Base-by-base conservation (phyloP, 139 green algal genomes). In the Chlamydomonas incerta region DNA sequence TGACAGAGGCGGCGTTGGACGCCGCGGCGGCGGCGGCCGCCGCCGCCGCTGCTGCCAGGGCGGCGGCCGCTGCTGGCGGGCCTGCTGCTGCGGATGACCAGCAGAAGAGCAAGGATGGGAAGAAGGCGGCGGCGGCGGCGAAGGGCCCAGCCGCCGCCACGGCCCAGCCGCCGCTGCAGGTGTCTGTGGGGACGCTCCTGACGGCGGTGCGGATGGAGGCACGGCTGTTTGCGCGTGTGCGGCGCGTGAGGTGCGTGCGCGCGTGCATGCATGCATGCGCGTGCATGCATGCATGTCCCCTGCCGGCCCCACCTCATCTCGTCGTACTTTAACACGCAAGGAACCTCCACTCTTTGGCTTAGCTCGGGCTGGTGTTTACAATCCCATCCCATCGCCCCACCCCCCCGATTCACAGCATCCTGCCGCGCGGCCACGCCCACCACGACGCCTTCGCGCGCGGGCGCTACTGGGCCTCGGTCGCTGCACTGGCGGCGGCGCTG, bases 401-500 rank as follows among this genome's bases (percentile, higher is more conserved):
- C n/a, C n/a, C n/a, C n/a, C n/a, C n/a, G n/a, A n/a, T n/a, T n/a
- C n/a, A n/a, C n/a, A 82, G 74, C 74, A 82, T 82, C 23, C 74
- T 82, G 15, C 35, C 74, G 15, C 24, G 24, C 24, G 63, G 58
- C 74, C 58, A 82, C 35, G 33, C 74, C 35, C 31, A 34, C 23
- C 63, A 33, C 37, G 28, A 58, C 11, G 58, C 57, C 58, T 71
- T 58, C 28, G 34, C 71, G 35, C 33, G 24, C 23, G 60, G 33
- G 58, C 74, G 74, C 58, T 82, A 82, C 74, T 82, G 74, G 74
- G 26, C 34, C 18, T 72, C 58, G 9, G 74, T 82, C 24, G 23
- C 21, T 1, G 58, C 74, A 0, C 58, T 82, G 74, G 10, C 11
- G 55, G 74, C 72, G 23, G 15, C 35, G 58, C 57, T 82, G 74